Percentiles rank a stretch among this genome's conserved stretches.
Evolutionary conservation across 495 filamentous ascomycete genomes (phyloP).

Genomic region (Penicillium coffeae): DNA sequence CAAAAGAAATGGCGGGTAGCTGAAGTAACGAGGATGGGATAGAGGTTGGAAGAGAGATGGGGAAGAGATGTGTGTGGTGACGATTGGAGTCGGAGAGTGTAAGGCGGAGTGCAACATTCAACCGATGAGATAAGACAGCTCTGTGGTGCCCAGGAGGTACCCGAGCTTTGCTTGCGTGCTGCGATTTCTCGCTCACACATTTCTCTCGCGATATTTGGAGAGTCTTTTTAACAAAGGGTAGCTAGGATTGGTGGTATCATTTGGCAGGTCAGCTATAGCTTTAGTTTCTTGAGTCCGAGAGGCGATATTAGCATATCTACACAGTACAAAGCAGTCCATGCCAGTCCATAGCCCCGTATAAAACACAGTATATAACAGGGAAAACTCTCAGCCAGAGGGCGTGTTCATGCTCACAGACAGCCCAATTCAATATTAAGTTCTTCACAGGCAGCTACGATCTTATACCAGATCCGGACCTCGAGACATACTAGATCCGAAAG

Average conservation of each 20-base stretch:
- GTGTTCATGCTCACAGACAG: no score
- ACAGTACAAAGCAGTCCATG: no score
- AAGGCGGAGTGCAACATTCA: constrained; percentile 36
- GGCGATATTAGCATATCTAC: no score
- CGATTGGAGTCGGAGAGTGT: constrained; percentile 38
- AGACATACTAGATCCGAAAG: not conserved
- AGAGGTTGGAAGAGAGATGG: constrained; percentile 4
- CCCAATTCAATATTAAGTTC: no score
- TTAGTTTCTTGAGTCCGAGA: no score
- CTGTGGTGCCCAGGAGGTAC: not conserved
- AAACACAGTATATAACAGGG: no score
- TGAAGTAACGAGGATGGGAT: constrained; percentile 4
- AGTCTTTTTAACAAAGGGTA: no score
- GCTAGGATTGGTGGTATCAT: no score
- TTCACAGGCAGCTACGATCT: not conserved
- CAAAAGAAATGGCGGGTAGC: constrained; percentile 2
- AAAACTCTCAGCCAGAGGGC: no score
- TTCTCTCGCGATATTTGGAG: not conserved
- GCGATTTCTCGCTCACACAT: not conserved
- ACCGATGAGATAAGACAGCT: constrained; percentile 19
- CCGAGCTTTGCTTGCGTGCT: not conserved
- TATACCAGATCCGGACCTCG: not conserved
- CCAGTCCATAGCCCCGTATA: no score
- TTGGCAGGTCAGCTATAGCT: no score
- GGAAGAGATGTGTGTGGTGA: constrained; percentile 26